Evolutionary conservation across 129 eudicot genomes (phyloP).

Genomic region (Saussurea involucrata): DNA sequence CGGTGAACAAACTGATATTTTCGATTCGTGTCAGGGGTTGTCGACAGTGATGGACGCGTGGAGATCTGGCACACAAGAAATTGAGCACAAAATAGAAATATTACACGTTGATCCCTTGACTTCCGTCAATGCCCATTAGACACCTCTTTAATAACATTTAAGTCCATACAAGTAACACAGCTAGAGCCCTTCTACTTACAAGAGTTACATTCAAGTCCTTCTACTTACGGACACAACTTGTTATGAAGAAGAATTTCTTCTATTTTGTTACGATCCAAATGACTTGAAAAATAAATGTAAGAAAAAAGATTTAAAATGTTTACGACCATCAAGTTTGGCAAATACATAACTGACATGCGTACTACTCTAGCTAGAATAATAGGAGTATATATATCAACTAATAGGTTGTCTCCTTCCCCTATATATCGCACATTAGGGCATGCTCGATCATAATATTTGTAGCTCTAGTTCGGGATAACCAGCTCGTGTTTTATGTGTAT

Average conservation of each 20-base stretch:
- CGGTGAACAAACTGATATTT: not conserved
- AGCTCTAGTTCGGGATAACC: slow-evolving; percentile 49
- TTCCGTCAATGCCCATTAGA: not conserved
- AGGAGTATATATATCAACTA: too few species aligned
- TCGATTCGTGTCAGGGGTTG: slow-evolving; percentile 19
- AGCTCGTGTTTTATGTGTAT: slow-evolving; percentile 66
- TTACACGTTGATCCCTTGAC: not conserved
- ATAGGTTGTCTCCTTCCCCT: too few species aligned
- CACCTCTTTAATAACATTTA: not conserved
- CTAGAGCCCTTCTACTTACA: not conserved
- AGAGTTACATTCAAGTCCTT: not conserved
- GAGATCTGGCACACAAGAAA: not conserved
- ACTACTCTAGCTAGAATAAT: too few species aligned
- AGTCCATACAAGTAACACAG: not conserved
- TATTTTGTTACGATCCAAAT: too few species aligned
- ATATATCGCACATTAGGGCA: too few species aligned
- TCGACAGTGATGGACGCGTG: slow-evolving; percentile 17
- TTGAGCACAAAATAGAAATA: not conserved
- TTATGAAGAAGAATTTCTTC: too few species aligned
- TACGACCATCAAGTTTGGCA: too few species aligned
- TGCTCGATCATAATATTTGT: slow-evolving; percentile 16
- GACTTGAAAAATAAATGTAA: too few species aligned
- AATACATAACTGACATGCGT: too few species aligned
- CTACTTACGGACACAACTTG: too few species aligned
- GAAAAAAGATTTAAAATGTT: too few species aligned